phyloP scores from a whole-genome alignment of 2,329 filamentous ascomycete species.

The Aspergillus cejpii region DNA sequence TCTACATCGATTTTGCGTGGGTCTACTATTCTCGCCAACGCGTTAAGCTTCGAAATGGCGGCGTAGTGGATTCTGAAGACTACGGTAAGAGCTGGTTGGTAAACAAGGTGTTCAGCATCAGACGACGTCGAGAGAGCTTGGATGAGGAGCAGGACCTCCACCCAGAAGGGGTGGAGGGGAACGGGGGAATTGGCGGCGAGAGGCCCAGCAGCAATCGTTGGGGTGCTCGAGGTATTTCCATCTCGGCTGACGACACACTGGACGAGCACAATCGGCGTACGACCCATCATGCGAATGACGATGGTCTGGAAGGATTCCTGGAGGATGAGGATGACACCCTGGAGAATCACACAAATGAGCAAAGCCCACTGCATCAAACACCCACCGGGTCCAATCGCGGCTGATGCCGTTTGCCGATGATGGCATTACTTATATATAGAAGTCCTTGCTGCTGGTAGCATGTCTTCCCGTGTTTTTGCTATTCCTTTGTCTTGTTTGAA shows the following conservation, averaged over 20 bases:
- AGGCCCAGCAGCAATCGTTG: slow-evolving; percentile 43
- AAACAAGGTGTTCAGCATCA: slow-evolving; percentile 62
- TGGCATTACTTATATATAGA: slow-evolving; percentile 7
- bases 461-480: background rate
- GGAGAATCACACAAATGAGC: slow-evolving; percentile 2
- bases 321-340: slow-evolving; percentile 18
- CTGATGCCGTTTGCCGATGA: slow-evolving; percentile 3
- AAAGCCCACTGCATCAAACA: slow-evolving; percentile 4
- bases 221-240: slow-evolving; percentile 53
- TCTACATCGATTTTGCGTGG: slow-evolving; percentile 94
- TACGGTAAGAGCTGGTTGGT: slow-evolving; percentile 79
- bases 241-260: slow-evolving; percentile 52
- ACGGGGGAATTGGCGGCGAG: slow-evolving; percentile 17
- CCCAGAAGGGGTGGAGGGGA: slow-evolving; percentile 26
- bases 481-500: background rate
- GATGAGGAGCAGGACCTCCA: slow-evolving; percentile 37
- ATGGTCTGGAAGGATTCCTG: slow-evolving; percentile 17
- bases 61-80: slow-evolving; percentile 85
- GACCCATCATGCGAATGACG: slow-evolving; percentile 7
- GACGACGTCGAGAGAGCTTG: slow-evolving; percentile 22
- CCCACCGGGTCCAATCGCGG: background rate
- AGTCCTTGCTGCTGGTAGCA: slow-evolving; percentile 4
- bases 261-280: slow-evolving; percentile 19
- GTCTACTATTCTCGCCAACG: slow-evolving; percentile 91
- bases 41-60: slow-evolving; percentile 84